Base-by-base conservation (phyloP, 108 stramenopile genomes). In the Cafeteria roenbergensis region DNA sequence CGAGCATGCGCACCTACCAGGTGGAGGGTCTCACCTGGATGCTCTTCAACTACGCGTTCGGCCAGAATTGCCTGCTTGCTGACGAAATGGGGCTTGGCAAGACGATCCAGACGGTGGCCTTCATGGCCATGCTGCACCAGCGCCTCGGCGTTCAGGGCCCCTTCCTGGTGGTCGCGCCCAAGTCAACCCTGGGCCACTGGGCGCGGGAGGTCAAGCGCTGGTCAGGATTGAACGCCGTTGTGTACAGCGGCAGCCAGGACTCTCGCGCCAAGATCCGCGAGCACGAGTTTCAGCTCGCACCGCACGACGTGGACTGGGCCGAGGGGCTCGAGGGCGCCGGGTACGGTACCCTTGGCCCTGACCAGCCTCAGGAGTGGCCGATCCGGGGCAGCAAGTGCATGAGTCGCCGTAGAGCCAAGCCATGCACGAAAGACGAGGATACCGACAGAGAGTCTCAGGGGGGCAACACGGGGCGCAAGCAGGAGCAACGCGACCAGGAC, bases 111-210 rank as follows among this genome's bases (percentile, higher is more conserved):
- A 92, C 93, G 29, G 92, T 99, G 67, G 82, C 88, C 4, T 68
- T 95, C 55, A 79, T 99, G 50, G 94, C 91, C 9, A 90, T 92
- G 71, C 82, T 99, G 32, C 88, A 90, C 6, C 71, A 82, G 6
- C 30, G 33, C 6, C 25, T 50, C 28, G 63, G 63, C 21, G 63
- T 29, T 20, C 42, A 63, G 30, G 97, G 97, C 22, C 93, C 94
- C 12, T 94, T 90, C 71, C 75, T 96, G 26, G 80, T 99, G 35
- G 88, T 90, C 0, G 94, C 92, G 6, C 97, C 97, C 9, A 86
- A 96, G 0, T 94, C 97, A 8, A 96, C 97, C 2, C 78, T 99
- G n/a, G 90, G 90, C 51, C 96, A 99, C 67, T 99, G 97, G 97
- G 61, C 80, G 29, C 64, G 55, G 38, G 97, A 99, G 80, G 83